Evolutionary conservation across 768 basidiomycete genomes (phyloP), one percentile per base, ranked within the genome.

Genomic region (Pisolithus sp.): DNA sequence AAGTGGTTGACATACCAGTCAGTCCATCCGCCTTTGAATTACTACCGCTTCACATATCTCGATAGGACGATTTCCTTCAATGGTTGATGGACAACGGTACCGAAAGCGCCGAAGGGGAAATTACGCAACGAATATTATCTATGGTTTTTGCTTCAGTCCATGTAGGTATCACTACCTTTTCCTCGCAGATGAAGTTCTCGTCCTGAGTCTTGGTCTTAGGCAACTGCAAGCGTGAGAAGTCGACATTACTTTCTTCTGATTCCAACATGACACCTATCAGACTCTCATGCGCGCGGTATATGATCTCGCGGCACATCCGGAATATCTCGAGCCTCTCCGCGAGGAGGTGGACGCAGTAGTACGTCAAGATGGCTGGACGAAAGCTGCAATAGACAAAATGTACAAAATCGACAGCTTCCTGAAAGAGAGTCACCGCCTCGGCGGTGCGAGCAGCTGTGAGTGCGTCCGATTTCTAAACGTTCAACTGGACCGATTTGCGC

Each of bases 361-460:
- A 46, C 34, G 30, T 12, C 34, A 59, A 13, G 57, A 69, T 6
- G 65, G 53, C 47, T 68, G 62, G 57, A 54, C 49, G 1, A 64
- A 62, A 46, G 46, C 41, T 3, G 52, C 55, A 6, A 51, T 68
- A 37, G 57, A 47, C 36, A 59, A 62, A 20, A 59, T 70, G 59
- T 60, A 57, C 59, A 68, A 67, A 56, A 50, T 72, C 7, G 71
- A 74, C 49, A 74, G 70, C 52, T 73, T 75, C 55, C 39, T 74
- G 43, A 68, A 63, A 47, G 73, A 73, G 46, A 59, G 59, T 5
- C 55, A 64, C 43, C 65, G 71, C 2, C 46, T 60, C 6, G 62
- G 68, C 10, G 63, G 66, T 1, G 34, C 64, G 26, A 60, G 45
- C 23, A 45, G 50, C 2, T 30, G 65, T 66, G 49, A 30, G 46